These are phyloP conservation scores for Albugo candida DNA, from an alignment of 352 stramenopile species.

Conservation along the genomic window DNA sequence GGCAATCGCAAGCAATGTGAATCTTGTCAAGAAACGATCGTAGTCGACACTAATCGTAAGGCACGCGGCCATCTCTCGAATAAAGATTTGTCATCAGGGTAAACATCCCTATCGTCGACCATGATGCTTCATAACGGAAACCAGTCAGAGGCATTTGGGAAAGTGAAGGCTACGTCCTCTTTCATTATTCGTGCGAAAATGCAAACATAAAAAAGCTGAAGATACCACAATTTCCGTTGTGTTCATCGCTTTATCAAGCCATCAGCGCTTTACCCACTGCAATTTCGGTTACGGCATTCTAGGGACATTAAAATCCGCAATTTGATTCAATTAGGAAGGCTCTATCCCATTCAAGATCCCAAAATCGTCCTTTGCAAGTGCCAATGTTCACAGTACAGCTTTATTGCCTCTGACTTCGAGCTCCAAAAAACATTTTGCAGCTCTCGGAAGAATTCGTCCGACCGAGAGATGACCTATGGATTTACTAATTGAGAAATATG, in stretches of 20 bases:
- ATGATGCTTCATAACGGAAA: conserved; percentile 4
- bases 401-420: conserved; percentile 27
- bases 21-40: no score
- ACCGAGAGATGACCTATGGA: conserved; percentile 18
- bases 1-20: no score
- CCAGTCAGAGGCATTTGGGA: conserved; percentile 2
- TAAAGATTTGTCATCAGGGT: conserved; percentile 12
- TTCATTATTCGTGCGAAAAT: background rate
- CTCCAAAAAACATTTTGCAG: conserved; percentile 13
- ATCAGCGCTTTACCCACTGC: conserved; percentile 14
- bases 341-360: conserved; percentile 30
- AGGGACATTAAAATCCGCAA: conserved; percentile 2
- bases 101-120: conserved; percentile 25
- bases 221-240: conserved; percentile 10
- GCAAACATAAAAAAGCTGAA: conserved; percentile 19
- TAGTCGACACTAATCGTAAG: no score
- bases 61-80: no score
- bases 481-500: conserved; percentile 25
- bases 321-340: conserved; percentile 3
- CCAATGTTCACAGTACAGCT: conserved; percentile 12
- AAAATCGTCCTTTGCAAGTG: conserved; percentile 14
- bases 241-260: conserved; percentile 22
- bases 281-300: conserved; percentile 11
- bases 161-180: no score
- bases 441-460: conserved; percentile 20